Base-by-base conservation (phyloP, 495 filamentous ascomycete species). In the Jackrogersella multiformis region DNA sequence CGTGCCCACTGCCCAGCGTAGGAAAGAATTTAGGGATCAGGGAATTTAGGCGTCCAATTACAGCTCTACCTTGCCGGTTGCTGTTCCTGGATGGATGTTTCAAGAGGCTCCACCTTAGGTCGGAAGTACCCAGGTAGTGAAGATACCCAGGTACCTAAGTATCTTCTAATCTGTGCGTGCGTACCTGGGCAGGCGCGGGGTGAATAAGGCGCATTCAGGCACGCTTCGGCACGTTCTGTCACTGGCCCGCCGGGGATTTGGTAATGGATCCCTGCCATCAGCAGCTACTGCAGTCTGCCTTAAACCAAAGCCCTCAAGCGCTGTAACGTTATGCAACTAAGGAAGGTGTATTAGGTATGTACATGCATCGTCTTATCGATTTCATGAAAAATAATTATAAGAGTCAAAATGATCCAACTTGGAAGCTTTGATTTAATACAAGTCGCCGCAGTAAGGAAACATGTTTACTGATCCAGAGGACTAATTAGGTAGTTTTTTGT, bases 11-110 rank as follows among this genome's bases (percentile, higher is more conserved):
- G n/a, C n/a, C n/a, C n/a, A 7, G 26, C 7, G 49, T 53, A 30
- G 30, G 59, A 56, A 61, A 53, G 61, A 70, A 70, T 65, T n/a
- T n/a, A n/a, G n/a, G n/a, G n/a, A n/a, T n/a, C n/a, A n/a, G n/a
- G n/a, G n/a, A n/a, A n/a, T n/a, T 70, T 61, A 56, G 67, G 67
- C 67, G 61, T 53, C 67, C 67, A 70, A 70, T 70, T 10, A 62
- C 26, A 70, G 16, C 21, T 26, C 46, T n/a, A 39, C 61, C 34
- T 56, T 59, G 44, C 45, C 41, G n/a, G 20, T 26, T 46, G 42
- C 42, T 46, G 68, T 71, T 68, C 68, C 64, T 71, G 63, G 61
- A 70, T n/a, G n/a, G n/a, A 70, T 70, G 67, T 70, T 70, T 70
- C 67, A 70, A 65, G 52, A 61, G 23, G 35, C 52, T 58, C 44